phyloP scores from a whole-genome alignment of 2,329 filamentous ascomycete species.

The Pseudogymnoascus sp. region DNA sequence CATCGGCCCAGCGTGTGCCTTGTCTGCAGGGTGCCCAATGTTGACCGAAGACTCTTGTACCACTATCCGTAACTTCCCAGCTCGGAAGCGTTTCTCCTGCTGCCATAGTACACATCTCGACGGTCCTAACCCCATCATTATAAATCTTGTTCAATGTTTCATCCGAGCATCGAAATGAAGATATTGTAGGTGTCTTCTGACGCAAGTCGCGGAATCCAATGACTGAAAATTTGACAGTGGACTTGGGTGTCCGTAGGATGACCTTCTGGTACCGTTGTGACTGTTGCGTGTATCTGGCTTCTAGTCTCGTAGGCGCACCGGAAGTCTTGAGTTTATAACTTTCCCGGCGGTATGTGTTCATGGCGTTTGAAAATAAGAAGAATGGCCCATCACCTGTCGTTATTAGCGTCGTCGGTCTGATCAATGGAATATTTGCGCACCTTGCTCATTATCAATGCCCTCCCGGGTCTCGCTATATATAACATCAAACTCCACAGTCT shows the following conservation, averaged over 20 bases:
- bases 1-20: conserved; percentile 18
- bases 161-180: conserved; percentile 17
- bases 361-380: conserved; percentile 21
- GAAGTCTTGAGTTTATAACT: conserved; percentile 13
- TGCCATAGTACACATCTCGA: conserved; percentile 19
- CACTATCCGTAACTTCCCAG: conserved; percentile 18
- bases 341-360: conserved; percentile 19
- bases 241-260: conserved; percentile 17
- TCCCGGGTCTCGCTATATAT: conserved; percentile 19
- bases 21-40: conserved; percentile 20
- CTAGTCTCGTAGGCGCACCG: conserved; percentile 5
- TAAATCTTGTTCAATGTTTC: conserved; percentile 19
- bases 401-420: not conserved
- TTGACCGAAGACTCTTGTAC: conserved; percentile 17
- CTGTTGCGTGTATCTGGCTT: conserved; percentile 15
- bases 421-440: conserved; percentile 9
- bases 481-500: conserved; percentile 16
- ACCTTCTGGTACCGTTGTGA: conserved; percentile 20
- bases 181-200: conserved; percentile 11
- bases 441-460: conserved; percentile 14
- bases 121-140: conserved; percentile 17
- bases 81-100: conserved; percentile 17
- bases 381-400: conserved; percentile 20
- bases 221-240: conserved; percentile 15
- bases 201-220: conserved; percentile 16